Evolutionary conservation across 768 basidiomycete species (phyloP).

Genomic region (Cystoderma amianthinum): DNA sequence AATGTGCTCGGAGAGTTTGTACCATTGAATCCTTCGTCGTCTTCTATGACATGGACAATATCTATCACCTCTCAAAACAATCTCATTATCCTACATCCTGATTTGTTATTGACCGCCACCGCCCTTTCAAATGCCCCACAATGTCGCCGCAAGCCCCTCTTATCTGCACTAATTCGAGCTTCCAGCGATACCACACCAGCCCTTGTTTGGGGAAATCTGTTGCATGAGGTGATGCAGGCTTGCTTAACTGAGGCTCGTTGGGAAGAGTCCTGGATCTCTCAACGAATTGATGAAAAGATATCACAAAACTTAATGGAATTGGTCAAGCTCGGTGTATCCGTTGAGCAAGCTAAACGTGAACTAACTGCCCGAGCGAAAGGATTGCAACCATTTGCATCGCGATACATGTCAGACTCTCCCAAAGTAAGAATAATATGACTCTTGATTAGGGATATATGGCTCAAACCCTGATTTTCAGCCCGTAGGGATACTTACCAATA

Average conservation of each 20-base stretch:
- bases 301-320: slow-evolving; percentile 51
- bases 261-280: slow-evolving; percentile 58
- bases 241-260: slow-evolving; percentile 59
- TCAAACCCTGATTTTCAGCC: slow-evolving; percentile 29
- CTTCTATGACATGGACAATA: slow-evolving; percentile 37
- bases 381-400: slow-evolving; percentile 52
- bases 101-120: slow-evolving; percentile 87
- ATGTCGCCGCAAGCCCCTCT: slow-evolving; percentile 83
- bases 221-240: slow-evolving; percentile 86
- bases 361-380: slow-evolving; percentile 58
- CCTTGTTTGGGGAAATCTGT: slow-evolving; percentile 86
- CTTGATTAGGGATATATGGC: not conserved
- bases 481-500: slow-evolving; percentile 61
- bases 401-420: slow-evolving; percentile 58
- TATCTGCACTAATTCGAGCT: slow-evolving; percentile 57
- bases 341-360: slow-evolving; percentile 63
- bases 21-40: slow-evolving; percentile 20
- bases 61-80: slow-evolving; percentile 57
- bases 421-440: slow-evolving; percentile 37
- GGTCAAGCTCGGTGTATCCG: slow-evolving; percentile 46
- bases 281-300: slow-evolving; percentile 50
- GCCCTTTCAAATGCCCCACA: slow-evolving; percentile 77
- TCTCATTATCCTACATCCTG: slow-evolving; percentile 84
- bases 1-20: slow-evolving; percentile 59
- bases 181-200: slow-evolving; percentile 56